Evolutionary conservation across 345 rosid genomes (phyloP).

Genomic region (Citrus reticulata): DNA sequence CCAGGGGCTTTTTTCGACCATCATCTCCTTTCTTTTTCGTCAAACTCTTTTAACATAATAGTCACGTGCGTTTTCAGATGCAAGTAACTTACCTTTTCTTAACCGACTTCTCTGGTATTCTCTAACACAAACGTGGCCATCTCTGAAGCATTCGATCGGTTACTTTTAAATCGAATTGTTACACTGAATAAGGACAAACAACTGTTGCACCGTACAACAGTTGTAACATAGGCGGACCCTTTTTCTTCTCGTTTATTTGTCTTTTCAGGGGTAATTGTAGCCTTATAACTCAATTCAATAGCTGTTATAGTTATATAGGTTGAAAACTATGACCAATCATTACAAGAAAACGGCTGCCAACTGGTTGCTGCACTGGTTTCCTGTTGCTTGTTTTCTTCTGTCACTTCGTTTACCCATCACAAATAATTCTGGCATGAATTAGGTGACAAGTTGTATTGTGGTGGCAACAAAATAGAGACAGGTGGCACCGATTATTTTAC

Average conservation of each 20-base stretch:
- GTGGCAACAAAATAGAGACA: background rate
- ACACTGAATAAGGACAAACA: too few species aligned
- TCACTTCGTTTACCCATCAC: background rate
- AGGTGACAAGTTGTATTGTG: slow-evolving; percentile 4
- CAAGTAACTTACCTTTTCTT: too few species aligned
- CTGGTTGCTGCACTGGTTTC: background rate
- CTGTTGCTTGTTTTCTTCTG: background rate
- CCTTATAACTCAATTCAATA: background rate
- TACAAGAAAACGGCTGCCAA: background rate
- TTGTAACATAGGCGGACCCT: too few species aligned
- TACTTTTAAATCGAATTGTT: too few species aligned
- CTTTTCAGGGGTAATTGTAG: background rate
- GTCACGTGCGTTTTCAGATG: too few species aligned
- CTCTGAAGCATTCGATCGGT: too few species aligned
- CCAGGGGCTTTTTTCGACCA: too few species aligned
- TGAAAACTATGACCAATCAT: background rate
- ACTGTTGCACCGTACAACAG: too few species aligned
- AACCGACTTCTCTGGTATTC: too few species aligned
- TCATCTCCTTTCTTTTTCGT: too few species aligned
- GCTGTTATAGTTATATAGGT: background rate
- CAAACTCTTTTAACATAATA: too few species aligned
- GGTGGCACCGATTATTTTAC: background rate
- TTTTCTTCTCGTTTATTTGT: background rate
- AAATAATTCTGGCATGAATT: background rate
- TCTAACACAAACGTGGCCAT: too few species aligned